phyloP scores from a whole-genome alignment of 306 rosid species.

The Cercis canadensis region DNA sequence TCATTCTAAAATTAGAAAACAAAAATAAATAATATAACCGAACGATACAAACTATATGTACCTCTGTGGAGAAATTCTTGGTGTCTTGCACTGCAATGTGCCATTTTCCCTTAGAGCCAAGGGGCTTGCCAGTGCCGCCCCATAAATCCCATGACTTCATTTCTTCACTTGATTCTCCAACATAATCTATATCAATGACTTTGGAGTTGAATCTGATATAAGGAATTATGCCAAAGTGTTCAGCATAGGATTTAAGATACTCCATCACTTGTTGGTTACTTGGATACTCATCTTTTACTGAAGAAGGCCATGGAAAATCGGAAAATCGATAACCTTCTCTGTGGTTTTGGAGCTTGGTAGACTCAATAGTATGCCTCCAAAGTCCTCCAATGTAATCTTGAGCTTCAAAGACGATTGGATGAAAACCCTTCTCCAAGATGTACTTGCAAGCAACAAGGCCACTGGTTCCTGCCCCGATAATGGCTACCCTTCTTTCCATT shows the following conservation, averaged over 20 bases:
- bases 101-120: slow-evolving; percentile 59
- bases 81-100: slow-evolving; percentile 51
- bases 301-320: slow-evolving; percentile 68
- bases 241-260: slow-evolving; percentile 54
- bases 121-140: slow-evolving; percentile 58
- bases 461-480: slow-evolving; percentile 62
- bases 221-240: slow-evolving; percentile 46
- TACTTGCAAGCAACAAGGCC: slow-evolving; percentile 59
- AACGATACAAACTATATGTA: neutral
- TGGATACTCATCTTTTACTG: slow-evolving; percentile 41
- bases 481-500: slow-evolving; percentile 55
- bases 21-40: neutral
- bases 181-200: slow-evolving; percentile 51
- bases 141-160: slow-evolving; percentile 53
- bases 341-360: slow-evolving; percentile 57
- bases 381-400: slow-evolving; percentile 58
- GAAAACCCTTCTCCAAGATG: slow-evolving; percentile 41
- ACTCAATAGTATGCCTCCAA: slow-evolving; percentile 49
- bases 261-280: slow-evolving; percentile 39
- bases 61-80: slow-evolving; percentile 40
- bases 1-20: neutral
- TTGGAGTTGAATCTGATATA: slow-evolving; percentile 55
- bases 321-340: slow-evolving; percentile 35
- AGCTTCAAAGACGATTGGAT: slow-evolving; percentile 58
- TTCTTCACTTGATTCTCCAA: slow-evolving; percentile 44